Base-by-base conservation (phyloP, 2,329 filamentous ascomycete species). In the Leptographium wingfieldii region DNA sequence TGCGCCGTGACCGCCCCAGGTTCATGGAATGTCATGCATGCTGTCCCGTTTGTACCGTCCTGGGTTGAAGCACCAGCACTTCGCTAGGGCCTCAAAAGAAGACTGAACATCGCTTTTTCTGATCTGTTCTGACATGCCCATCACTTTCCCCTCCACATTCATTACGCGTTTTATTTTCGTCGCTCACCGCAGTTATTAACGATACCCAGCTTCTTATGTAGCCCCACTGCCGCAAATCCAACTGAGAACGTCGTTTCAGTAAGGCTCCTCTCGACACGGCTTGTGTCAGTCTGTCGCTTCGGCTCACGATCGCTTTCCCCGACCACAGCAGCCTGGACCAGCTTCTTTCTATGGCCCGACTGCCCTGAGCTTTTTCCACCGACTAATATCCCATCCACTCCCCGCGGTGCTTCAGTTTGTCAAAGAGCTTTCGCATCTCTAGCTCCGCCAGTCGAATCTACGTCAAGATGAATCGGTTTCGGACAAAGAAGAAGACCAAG, bases 391-490 rank as follows among this genome's bases (percentile, higher is more conserved):
- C 25, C 29, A 52, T 14, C 4, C 12, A 19, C 25, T 16, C 27
- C 27, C 22, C 27, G 5, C 49, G 12, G 49, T 29, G 14, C 22
- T 14, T 19, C 22, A 1, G 11, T 29, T 52, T 25, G 3, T 3
- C 25, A 27, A 27, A 27, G 48, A 51, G 22, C 49, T 5, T 51
- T 52, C 11, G 22, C 16, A 10, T 25, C 27, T 19, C 27, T 14
- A 52, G 49, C 49, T 51, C 27, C 25, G 27, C 27, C 25, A 52
- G 49, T 16, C 22, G 14, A 25, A 12, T 52, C 7, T 46, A 46
- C 43, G 3, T 19, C 67, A 72, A 60, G 12, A 92, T 92, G 88
- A 91, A 92, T 74, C 84, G 88, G 59, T 90, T 92, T 69, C 79
- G 88, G 66, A 84, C 77, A 56, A 86, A 86, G 74, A 90, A 85